Percentiles rank a stretch among this genome's conserved stretches.
Conservation (phyloP, 805 yeast species). For the Brettanomyces anomalus region DNA sequence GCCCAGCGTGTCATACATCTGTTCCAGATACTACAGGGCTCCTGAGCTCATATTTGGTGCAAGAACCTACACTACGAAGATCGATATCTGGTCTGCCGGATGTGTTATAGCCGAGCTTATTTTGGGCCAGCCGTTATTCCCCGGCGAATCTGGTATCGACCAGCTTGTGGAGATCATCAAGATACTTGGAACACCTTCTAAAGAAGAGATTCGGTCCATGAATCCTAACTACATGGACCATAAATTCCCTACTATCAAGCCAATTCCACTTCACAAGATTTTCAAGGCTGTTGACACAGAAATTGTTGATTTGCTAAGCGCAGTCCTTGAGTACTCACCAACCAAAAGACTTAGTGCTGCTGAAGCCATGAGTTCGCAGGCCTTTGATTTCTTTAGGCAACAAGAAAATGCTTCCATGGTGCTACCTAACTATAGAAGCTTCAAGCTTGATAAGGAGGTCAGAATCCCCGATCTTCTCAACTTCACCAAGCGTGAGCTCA, state of each 20-base stretch:
- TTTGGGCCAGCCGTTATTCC: slow-evolving; percentile 93
- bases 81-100: slow-evolving; percentile 96
- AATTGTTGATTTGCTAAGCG: slow-evolving; percentile 46
- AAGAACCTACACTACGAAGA: slow-evolving; percentile 90
- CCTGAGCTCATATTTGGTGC: slow-evolving; percentile 98
- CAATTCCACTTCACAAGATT: slow-evolving; percentile 62
- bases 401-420: slow-evolving; percentile 9
- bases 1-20: slow-evolving; percentile 92
- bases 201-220: slow-evolving; percentile 88
- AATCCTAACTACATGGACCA: slow-evolving; percentile 97
- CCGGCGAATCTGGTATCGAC: slow-evolving; percentile 96
- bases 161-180: slow-evolving; percentile 95
- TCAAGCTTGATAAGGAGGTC: slow-evolving; percentile 28
- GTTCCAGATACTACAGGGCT: slow-evolving; percentile 94
- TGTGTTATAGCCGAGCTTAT: slow-evolving; percentile 97
- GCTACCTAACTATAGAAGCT: slow-evolving; percentile 30
- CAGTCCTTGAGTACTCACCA: slow-evolving; percentile 63
- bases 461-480: slow-evolving; percentile 42
- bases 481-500: slow-evolving; percentile 42
- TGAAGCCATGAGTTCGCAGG: slow-evolving; percentile 40
- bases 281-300: slow-evolving; percentile 48
- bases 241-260: slow-evolving; percentile 80
- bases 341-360: slow-evolving; percentile 51
- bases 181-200: slow-evolving; percentile 89
- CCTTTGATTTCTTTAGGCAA: slow-evolving; percentile 45